A percentile compares a stretch with the other conserved stretches of the same genome.
Conservation (phyloP, 129 eudicot genomes). For the Logfia minima region DNA sequence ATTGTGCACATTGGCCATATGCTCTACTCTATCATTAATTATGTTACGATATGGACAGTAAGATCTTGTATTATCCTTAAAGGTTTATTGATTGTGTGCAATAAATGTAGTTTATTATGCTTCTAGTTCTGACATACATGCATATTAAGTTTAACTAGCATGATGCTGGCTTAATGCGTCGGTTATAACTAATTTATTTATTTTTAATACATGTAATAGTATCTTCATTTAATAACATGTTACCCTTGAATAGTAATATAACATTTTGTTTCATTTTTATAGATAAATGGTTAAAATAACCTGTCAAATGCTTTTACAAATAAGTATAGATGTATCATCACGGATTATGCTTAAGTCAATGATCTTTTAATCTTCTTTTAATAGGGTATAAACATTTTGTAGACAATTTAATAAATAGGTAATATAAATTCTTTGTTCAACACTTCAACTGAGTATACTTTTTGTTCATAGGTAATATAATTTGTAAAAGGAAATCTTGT, state of each 20-base stretch:
- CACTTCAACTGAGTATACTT: conserved; percentile 20
- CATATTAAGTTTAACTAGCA: neutral
- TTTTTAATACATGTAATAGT: too few relatives aligned
- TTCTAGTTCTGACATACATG: neutral
- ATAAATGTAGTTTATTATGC: conserved; percentile 10
- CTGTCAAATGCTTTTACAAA: too few relatives aligned
- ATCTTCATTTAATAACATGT: too few relatives aligned
- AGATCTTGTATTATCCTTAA: conserved; percentile 34
- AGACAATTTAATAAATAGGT: too few relatives aligned
- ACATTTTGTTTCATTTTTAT: too few relatives aligned
- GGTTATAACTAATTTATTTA: too few relatives aligned
- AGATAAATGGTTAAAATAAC: too few relatives aligned
- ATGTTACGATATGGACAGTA: conserved; percentile 91
- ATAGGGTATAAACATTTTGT: neutral
- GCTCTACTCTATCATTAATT: conserved; percentile 59
- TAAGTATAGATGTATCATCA: neutral
- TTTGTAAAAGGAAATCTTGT: too few relatives aligned
- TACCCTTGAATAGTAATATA: too few relatives aligned
- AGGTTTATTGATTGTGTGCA: conserved; percentile 12
- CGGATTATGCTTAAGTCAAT: neutral
- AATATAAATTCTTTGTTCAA: conserved; percentile 24
- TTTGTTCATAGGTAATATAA: too few relatives aligned
- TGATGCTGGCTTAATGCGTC: too few relatives aligned
- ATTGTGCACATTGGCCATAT: conserved; percentile 75
- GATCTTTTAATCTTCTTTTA: too few relatives aligned